Evolutionary conservation across 1,284 basidiomycete species (phyloP), one percentile per base, ranked within the genome.

Genomic region (Sporisorium graminicola): DNA sequence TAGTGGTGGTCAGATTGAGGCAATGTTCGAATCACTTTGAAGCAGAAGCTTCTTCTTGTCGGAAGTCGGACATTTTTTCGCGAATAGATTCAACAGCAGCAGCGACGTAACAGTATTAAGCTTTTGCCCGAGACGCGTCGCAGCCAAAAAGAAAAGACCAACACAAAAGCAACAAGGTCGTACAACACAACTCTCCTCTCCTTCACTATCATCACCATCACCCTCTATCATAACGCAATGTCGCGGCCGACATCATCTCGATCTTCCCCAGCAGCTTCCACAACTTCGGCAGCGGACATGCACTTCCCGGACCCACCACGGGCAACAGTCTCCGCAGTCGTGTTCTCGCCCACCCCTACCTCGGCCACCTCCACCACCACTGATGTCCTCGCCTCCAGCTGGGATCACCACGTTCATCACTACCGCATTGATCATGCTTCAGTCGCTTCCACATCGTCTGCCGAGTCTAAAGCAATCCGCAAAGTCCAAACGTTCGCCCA

Each of bases 341-440:
- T 58, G 1, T 82, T 80, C 56, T 64, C 69, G 10, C 74, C 70
- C 18, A 65, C 56, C 26, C 44, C 47, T 49, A 4, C 61, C 58
- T 14, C 42, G 3, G 7, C 49, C 27, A 3, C 59, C 61, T 16
- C 42, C 4, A 5, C 44, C 24, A 29, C 46, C n/a, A 50, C 56
- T 24, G 37, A 40, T 12, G 46, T 84, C 10, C 81, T 85, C 18
- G 75, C 76, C 5, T 63, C 82, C 1, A 79, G 75, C 57, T 85
- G 84, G 84, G 83, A 85, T 54, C 74, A 74, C 40, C 26, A 54
- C 24, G 81, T 84, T 3, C 72, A 79, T 10, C 76, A 83, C 27
- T 83, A 84, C 50, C 60, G 66, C 33, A 56, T 82, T 14, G 35
- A 37, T 51, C 31, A 60, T 51, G n/a, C 29, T 20, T 27, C 26